Evolutionary conservation across 257 asterid genomes (phyloP), one percentile per base, ranked within the genome.

Genomic region (Scutellaria barbata): DNA sequence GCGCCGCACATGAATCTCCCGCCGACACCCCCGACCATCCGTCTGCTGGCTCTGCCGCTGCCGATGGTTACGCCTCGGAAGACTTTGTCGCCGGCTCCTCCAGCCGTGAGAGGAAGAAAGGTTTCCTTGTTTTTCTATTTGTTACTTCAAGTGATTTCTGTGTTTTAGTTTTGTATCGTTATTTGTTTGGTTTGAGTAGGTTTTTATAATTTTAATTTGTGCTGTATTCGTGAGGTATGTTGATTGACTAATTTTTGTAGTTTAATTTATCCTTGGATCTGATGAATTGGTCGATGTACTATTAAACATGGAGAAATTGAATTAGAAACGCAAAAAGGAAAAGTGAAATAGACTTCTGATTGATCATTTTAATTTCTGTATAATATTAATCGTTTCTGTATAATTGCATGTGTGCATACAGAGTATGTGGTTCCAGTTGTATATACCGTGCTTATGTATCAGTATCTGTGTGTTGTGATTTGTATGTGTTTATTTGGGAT

Each of bases 101-200:
- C 37, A 82, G 88, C 78, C 93, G 99, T 1, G 99, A 95, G 78
- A 87, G 99, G 75, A 95, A 95, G 84, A 95, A 95, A 88, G 99
- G 99, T 92, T 41, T 56, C 47, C 54, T 53, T 48, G 0, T 12
- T 57, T 12, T 16, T 42, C 12, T 8, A 13, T 22, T 20, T 62
- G 0, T 42, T 40, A 12, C 8, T 16, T 2, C 7, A 42, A 42
- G 12, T 9, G 11, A 7, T 48, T 46, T 51, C 1, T 64, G 43
- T 7, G 1, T 70, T 53, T 51, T 25, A 8, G 13, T 43, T 51
- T 46, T 63, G 33, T 18, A 10, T 50, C 8, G 11, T 43, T 71
- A 41, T 33, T n/a, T 11, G 6, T 55, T 48, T 41, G 50, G 10
- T 3, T 50, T 25, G 41, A 30, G 42, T 50, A 30, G 35, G 35